Evolutionary conservation across 257 asterid species (phyloP).

Genomic region (Solanum okadae): DNA sequence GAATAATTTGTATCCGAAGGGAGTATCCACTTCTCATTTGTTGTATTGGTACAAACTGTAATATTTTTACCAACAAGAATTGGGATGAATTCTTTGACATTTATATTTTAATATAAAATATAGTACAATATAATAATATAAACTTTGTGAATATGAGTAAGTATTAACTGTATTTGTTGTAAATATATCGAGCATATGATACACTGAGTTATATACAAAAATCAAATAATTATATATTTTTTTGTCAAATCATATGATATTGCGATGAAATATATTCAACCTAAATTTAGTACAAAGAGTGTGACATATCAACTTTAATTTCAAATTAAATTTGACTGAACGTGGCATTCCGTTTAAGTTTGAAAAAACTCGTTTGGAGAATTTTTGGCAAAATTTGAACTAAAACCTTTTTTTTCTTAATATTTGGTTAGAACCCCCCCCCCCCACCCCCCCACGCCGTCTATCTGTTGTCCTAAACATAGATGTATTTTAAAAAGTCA

Average conservation of each 20-base stretch:
- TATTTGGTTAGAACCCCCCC: background rate
- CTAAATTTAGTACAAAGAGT: background rate
- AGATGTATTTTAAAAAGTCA: too few species aligned
- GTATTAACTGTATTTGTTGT: background rate
- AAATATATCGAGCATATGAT: background rate
- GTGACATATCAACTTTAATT: background rate
- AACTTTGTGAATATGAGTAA: background rate
- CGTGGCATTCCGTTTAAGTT: background rate
- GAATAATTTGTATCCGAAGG: background rate
- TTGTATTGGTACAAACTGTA: background rate
- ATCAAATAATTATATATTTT: background rate
- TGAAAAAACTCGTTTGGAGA: background rate
- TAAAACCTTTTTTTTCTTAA: background rate
- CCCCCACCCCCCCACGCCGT: rapidly evolving
- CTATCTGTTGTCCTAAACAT: background rate
- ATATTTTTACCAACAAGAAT: background rate
- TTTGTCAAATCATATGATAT: background rate
- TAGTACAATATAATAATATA: background rate
- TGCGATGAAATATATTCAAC: background rate
- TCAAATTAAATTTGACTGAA: background rate
- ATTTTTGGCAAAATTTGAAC: background rate
- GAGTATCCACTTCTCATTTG: background rate
- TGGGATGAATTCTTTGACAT: background rate
- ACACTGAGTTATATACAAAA: background rate
- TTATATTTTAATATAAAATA: too few species aligned